Percentiles rank a stretch among this genome's conserved stretches.
These are phyloP conservation scores for Mycogone perniciosa DNA, from an alignment of 2,329 filamentous ascomycete genomes.

Conservation along the genomic window DNA sequence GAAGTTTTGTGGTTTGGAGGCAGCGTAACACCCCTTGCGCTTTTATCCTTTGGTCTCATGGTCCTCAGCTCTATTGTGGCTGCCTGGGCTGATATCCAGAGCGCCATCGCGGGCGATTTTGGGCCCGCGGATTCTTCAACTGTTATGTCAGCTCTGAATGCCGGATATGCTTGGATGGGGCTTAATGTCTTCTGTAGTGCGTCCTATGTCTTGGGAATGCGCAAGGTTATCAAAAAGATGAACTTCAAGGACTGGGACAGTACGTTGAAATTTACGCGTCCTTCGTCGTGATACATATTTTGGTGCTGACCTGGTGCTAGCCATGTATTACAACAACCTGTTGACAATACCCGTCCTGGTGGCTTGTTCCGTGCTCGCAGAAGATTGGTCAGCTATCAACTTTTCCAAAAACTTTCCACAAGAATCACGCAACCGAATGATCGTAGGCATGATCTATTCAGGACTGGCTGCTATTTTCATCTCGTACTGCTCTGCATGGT, in stretches of 20 bases:
- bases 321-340: conserved; percentile 99
- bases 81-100: conserved; percentile 85
- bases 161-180: conserved; percentile 96
- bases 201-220: conserved; percentile 84
- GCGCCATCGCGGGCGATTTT: conserved; percentile 28
- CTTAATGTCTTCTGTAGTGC: conserved; percentile 95
- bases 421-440: conserved; percentile 71
- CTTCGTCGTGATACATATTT: background rate
- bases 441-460: conserved; percentile 88
- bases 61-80: conserved; percentile 90
- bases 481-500: conserved; percentile 99
- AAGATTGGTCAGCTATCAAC: conserved; percentile 89
- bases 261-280: conserved; percentile 44
- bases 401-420: conserved; percentile 79
- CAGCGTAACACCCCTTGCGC: conserved; percentile 76
- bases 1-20: conserved; percentile 98
- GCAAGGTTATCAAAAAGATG: conserved; percentile 98
- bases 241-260: conserved; percentile 99
- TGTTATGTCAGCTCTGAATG: conserved; percentile 82
- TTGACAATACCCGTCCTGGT: conserved; percentile 91
- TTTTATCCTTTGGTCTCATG: conserved; percentile 95
- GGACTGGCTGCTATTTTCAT: conserved; percentile 93
- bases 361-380: conserved; percentile 70
- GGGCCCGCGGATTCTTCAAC: conserved; percentile 35
- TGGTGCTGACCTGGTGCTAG: conserved; percentile 44